Base-by-base conservation (phyloP, 345 rosid genomes). In the Reutealis trisperma region DNA sequence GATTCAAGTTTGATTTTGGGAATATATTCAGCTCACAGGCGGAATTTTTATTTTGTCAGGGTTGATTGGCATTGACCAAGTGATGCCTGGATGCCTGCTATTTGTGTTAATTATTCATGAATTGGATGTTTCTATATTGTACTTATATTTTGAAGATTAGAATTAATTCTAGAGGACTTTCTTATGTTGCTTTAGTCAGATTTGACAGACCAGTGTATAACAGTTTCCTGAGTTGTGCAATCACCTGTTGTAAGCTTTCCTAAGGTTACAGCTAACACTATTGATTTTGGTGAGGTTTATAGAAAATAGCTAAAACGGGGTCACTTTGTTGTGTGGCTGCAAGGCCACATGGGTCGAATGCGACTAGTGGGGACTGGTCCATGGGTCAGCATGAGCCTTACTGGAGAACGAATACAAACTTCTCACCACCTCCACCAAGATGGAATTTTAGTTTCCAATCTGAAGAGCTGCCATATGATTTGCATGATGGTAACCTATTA, bases 271-370 rank as follows among this genome's bases (percentile, higher is more conserved):
- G 83, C 79, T 30, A 44, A 71, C 18, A 7, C 67, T n/a, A 37
- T 62, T 76, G 25, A 8, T 49, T 60, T 45, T 27, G 30, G 37
- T 32, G 73, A 67, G 87, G 79, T 78, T 67, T 60, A 37, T 27
- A 79, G 32, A 85, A 86, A 83, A 86, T 86, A 86, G 88, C 89
- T 86, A 89, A 87, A 78, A 89, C 89, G 90, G 93, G 93, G 85
- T 87, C 89, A 3, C 79, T 89, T 61, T 86, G 90, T 89, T 89
- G 93, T 81, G 93, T 89, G 93, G 93, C 93, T 68, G 90, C 93
- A 67, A 89, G 93, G 93, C 90, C 90, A 84, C 90, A 85, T 84
- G 93, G 87, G 58, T 89, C 92, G 34, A 85, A 74, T 77, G 41
- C 81, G 3, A 77, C 87, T 70, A 79, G 83, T 68, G 69, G 86